These are phyloP conservation scores for Trichomonascaceae sp. DNA, from an alignment of 1,139 yeast species.

Conservation along the genomic window DNA sequence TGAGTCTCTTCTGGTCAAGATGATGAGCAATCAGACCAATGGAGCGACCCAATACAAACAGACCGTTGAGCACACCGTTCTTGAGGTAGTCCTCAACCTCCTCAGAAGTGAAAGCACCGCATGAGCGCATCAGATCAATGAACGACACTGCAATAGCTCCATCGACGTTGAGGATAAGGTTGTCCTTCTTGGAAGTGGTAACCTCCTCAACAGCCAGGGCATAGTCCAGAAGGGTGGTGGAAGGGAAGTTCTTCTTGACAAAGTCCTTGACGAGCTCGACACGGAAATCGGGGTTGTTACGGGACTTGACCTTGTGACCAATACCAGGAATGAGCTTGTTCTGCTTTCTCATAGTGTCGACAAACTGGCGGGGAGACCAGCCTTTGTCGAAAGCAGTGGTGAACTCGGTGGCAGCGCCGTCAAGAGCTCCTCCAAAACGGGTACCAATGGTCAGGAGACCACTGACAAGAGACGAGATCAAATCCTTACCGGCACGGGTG, in stretches of 20 bases:
- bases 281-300: slow-evolving; percentile 37
- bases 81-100: slow-evolving; percentile 33
- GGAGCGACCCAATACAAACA: slow-evolving; percentile 34
- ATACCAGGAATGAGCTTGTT: slow-evolving; percentile 36
- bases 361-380: slow-evolving; percentile 33
- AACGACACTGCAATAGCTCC: slow-evolving; percentile 35
- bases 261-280: slow-evolving; percentile 35
- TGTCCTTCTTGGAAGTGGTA: slow-evolving; percentile 36
- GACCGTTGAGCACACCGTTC: slow-evolving; percentile 35
- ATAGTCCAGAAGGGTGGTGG: slow-evolving; percentile 30
- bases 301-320: slow-evolving; percentile 35
- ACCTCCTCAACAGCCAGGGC: slow-evolving; percentile 38
- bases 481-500: slow-evolving; percentile 36
- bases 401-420: slow-evolving; percentile 36
- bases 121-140: slow-evolving; percentile 32
- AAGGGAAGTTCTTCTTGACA: slow-evolving; percentile 34
- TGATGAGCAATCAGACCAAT: slow-evolving; percentile 36
- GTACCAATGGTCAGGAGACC: slow-evolving; percentile 35
- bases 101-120: slow-evolving; percentile 33
- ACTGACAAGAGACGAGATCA: slow-evolving; percentile 33
- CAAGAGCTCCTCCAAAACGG: slow-evolving; percentile 36
- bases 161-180: slow-evolving; percentile 33
- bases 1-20: slow-evolving; percentile 34
- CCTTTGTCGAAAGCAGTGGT: slow-evolving; percentile 33
- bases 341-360: slow-evolving; percentile 34